A percentile compares a stretch with the other conserved stretches of the same genome.
phyloP scores from a whole-genome alignment of 192 early-diverging fungal species.

The Physocladia obscura region DNA sequence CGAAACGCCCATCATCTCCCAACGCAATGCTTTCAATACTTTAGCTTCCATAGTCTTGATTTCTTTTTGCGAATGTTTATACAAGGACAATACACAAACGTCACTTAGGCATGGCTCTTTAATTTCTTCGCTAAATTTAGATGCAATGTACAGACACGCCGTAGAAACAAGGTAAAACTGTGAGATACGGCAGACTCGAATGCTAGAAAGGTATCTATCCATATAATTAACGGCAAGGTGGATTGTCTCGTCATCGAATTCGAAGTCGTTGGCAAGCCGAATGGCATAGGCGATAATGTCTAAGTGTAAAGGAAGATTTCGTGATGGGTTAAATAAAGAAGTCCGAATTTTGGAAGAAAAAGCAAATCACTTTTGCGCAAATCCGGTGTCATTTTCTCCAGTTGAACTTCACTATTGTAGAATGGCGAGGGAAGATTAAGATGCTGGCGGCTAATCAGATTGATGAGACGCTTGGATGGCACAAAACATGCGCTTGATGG shows the following conservation, averaged over 20 bases:
- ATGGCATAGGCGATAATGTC: not conserved
- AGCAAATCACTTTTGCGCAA: not conserved
- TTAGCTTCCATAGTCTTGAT: slow-evolving; percentile 11
- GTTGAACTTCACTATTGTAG: slow-evolving; percentile 3
- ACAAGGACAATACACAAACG: not conserved
- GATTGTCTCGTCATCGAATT: slow-evolving; percentile 13
- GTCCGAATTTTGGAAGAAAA: not conserved
- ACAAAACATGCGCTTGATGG: not conserved
- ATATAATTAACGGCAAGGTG: slow-evolving; percentile 11
- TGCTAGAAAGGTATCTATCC: slow-evolving; percentile 11
- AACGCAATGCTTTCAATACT: slow-evolving; percentile 6
- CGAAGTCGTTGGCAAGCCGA: slow-evolving; percentile 10
- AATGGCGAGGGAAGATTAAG: not conserved
- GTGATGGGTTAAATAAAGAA: not conserved
- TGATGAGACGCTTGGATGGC: slow-evolving; percentile 6
- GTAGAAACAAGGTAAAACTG: slow-evolving; percentile 15
- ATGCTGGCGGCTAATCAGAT: slow-evolving; percentile 3
- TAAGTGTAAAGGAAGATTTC: not conserved
- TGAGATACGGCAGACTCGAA: not conserved
- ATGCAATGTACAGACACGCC: not conserved
- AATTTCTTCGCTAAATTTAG: slow-evolving; percentile 20
- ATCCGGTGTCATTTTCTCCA: not conserved
- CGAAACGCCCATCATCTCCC: slow-evolving; percentile 4
- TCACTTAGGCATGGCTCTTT: slow-evolving; percentile 22
- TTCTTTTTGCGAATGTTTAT: not conserved